Percentiles rank a stretch among this genome's conserved stretches.
phyloP scores from a whole-genome alignment of 768 basidiomycete species.

The Mycena vulgaris region DNA sequence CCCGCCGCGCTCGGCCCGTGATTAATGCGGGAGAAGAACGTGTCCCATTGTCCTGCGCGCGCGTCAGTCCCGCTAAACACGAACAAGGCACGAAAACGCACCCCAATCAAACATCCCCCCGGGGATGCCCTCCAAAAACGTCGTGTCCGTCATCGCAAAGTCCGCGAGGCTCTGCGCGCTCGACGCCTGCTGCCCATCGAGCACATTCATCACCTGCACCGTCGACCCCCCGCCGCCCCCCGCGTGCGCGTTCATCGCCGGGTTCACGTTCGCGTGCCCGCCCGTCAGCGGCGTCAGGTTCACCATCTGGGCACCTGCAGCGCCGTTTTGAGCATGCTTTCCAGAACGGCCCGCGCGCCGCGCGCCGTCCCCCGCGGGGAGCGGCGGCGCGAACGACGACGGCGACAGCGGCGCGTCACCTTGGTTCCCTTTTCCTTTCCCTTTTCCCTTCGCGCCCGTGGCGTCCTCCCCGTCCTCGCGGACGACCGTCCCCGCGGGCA shows the following conservation, averaged over 20 bases:
- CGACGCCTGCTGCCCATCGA: conserved; percentile 72
- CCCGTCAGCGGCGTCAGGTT: conserved; percentile 66
- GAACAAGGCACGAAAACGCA: conserved; percentile 49
- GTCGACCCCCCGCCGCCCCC: conserved; percentile 62
- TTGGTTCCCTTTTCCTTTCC: conserved; percentile 50
- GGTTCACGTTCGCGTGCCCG: conserved; percentile 77
- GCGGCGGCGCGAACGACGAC: conserved; percentile 36
- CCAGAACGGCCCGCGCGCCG: conserved; percentile 44
- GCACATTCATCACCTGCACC: conserved; percentile 85
- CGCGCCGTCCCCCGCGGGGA: conserved; percentile 13
- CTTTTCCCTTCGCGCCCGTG: too few relatives aligned
- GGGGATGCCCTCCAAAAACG: conserved; percentile 84
- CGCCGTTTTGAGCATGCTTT: conserved; percentile 38
- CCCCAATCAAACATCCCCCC: conserved; percentile 92
- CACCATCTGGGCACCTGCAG: conserved; percentile 59
- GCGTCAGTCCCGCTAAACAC: conserved; percentile 13
- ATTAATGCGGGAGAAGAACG: conserved; percentile 79
- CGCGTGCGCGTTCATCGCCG: conserved; percentile 72
- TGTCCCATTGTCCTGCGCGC: conserved; percentile 84
- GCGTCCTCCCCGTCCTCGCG: conserved; percentile 38
- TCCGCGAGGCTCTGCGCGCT: conserved; percentile 75
- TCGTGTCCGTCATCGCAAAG: conserved; percentile 76
- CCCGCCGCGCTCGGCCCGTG: background rate
- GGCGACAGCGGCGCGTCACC: conserved; percentile 53
- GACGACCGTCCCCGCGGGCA: conserved; percentile 72